Percentiles rank a stretch among this genome's conserved stretches.
Conservation (phyloP, 2,329 filamentous ascomycete species). For the Curvularia hawaiiensis region DNA sequence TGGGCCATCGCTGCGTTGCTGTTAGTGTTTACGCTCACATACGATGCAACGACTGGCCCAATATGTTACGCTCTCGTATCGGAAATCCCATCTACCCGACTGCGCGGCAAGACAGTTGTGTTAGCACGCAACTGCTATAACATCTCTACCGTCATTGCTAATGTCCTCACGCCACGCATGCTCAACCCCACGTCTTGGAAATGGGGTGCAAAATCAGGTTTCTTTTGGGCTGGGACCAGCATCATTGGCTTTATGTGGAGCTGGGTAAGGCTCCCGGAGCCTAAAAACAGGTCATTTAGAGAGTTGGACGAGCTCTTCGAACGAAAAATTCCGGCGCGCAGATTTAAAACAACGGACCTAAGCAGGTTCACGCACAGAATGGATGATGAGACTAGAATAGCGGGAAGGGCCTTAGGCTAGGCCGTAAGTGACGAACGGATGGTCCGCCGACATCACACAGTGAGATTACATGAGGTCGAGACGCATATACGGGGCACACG, state of each 20-base stretch:
- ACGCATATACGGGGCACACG: too few relatives aligned
- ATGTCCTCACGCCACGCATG: constrained; percentile 72
- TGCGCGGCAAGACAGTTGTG: constrained; percentile 88
- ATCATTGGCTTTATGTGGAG: constrained; percentile 77
- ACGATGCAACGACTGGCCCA: constrained; percentile 24
- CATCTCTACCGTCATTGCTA: constrained; percentile 77
- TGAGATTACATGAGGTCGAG: too few relatives aligned
- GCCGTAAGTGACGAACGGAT: too few relatives aligned
- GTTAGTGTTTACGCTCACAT: constrained; percentile 18
- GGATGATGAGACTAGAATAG: too few relatives aligned
- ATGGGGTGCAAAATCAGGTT: constrained; percentile 82
- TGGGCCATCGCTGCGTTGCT: constrained; percentile 17
- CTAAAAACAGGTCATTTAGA: constrained; percentile 75
- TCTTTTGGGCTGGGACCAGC: constrained; percentile 81
- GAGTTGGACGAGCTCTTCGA: constrained; percentile 85
- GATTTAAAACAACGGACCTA: constrained; percentile 13
- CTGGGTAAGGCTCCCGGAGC: constrained; percentile 79
- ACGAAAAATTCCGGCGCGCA: constrained; percentile 26
- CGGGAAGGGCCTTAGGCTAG: too few relatives aligned
- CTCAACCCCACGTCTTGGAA: constrained; percentile 66
- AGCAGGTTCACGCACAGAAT: neutral
- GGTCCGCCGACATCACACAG: too few relatives aligned
- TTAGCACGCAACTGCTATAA: constrained; percentile 77
- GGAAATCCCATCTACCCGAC: constrained; percentile 77
- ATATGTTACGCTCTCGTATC: constrained; percentile 72